Evolutionary conservation across 164 flowering plant species (phyloP).

Genomic region (Vitis amurensis): DNA sequence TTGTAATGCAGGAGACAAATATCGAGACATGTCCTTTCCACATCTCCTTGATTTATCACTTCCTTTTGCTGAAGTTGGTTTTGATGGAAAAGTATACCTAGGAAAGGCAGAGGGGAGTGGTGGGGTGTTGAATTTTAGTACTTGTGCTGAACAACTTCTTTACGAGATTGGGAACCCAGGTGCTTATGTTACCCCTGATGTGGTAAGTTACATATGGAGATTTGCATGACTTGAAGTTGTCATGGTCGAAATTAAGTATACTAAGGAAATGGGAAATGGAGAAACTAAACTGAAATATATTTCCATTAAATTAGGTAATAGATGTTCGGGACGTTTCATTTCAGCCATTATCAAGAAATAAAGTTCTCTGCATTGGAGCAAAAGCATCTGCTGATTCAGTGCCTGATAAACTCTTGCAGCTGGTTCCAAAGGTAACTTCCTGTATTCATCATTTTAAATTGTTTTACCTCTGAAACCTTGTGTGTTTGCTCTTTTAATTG

Average conservation of each 20-base stretch:
- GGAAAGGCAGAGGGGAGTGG: constrained; percentile 84
- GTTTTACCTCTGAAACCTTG: neutral
- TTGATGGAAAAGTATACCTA: constrained; percentile 66
- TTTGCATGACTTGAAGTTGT: neutral
- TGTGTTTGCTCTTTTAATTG: neutral
- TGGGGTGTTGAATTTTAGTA: constrained; percentile 69
- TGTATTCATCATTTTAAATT: neutral
- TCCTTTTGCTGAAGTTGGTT: constrained; percentile 81
- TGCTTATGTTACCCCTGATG: constrained; percentile 92
- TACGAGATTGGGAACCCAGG: constrained; percentile 91
- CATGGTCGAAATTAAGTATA: neutral
- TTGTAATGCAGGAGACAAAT: constrained; percentile 58
- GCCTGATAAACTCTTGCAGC: constrained; percentile 72
- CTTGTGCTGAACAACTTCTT: constrained; percentile 95
- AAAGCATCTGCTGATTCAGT: constrained; percentile 48
- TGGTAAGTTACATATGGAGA: constrained; percentile 42
- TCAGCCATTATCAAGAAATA: constrained; percentile 49
- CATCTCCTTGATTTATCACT: constrained; percentile 76
- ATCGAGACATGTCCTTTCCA: constrained; percentile 55
- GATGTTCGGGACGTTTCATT: constrained; percentile 78
- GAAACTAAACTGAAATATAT: neutral
- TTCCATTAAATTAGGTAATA: constrained; percentile 50
- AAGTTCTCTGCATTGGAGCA: constrained; percentile 77
- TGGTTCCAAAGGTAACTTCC: constrained; percentile 72
- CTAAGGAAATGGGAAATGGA: neutral